Base-by-base conservation (phyloP, 2,329 filamentous ascomycete species). In the Exophiala xenobiotica region DNA sequence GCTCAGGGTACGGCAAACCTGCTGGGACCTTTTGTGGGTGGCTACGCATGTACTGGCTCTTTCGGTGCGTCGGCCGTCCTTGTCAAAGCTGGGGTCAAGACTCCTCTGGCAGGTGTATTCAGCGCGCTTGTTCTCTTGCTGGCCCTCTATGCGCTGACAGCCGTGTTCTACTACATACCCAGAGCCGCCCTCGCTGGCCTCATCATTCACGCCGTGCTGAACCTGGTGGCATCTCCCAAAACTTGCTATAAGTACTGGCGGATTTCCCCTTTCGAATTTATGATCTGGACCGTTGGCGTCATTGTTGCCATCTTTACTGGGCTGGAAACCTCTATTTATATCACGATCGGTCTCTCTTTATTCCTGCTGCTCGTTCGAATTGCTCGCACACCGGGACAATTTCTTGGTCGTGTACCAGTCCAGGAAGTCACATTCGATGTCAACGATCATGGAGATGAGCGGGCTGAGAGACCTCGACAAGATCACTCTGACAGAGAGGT, bases 11-110 rank as follows among this genome's bases (percentile, higher is more conserved):
- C 96, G 18, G 86, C 86, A 23, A 97, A 96, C 66, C 76, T 96
- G 26, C 77, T 96, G 5, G 90, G 88, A 0, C 90, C 92, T 2
- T 95, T 96, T 72, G 78, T 96, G 2, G 92, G 92, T 44, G 92
- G 80, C 1, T 97, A 95, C 65, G 88, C 92, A 11, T 88, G 89
- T 0, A 97, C 92, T 3, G 92, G 92, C 1, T 96, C 92, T 2
- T 97, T 97, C 77, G 95, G 88, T 31, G 85, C 91, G 53, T 96
- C 92, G 19, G 92, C 92, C 46, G 96, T 97, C 71, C 93, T 96
- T 70, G 93, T 91, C 3, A 96, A 96, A 71, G 90, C 92, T 39
- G 92, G 92, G 63, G 91, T 96, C 3, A 83, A 89, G 16, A 96
- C 90, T 0, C 92, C 92, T 1, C 83, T 95, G 48, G 90, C 89